These are phyloP conservation scores for Actinomucor elegans DNA, from an alignment of 371 early-diverging fungal genomes.

Conservation along the genomic window DNA sequence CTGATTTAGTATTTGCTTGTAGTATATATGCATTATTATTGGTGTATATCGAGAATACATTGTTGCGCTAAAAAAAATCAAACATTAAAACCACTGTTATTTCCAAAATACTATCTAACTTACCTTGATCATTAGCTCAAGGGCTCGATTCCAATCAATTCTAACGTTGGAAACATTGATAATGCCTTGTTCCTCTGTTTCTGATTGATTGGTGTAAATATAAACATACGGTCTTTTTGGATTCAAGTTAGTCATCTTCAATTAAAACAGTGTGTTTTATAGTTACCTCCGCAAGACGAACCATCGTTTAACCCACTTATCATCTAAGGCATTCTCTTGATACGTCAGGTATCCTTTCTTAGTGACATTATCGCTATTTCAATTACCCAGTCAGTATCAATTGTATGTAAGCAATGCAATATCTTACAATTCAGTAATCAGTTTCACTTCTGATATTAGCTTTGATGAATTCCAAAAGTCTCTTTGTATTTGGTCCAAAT, in stretches of 20 bases:
- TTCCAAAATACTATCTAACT: background rate
- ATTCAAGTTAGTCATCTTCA: constrained; percentile 3
- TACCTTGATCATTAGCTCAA: constrained; percentile 49
- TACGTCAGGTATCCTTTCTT: constrained; percentile 63
- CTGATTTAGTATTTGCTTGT: constrained; percentile 64
- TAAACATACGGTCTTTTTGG: constrained; percentile 71
- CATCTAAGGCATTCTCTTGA: constrained; percentile 59
- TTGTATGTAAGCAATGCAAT: no score
- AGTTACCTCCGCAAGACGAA: constrained; percentile 75
- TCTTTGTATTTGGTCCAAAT: constrained; percentile 30
- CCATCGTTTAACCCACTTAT: constrained; percentile 78
- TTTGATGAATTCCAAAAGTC: constrained; percentile 26
- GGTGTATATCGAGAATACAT: constrained; percentile 78
- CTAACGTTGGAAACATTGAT: constrained; percentile 70
- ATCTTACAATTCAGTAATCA: constrained; percentile 55
- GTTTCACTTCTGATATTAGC: constrained; percentile 57
- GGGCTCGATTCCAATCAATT: constrained; percentile 62
- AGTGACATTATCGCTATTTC: constrained; percentile 52
- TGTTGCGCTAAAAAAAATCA: constrained; percentile 50
- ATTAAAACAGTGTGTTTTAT: background rate
- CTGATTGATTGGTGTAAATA: constrained; percentile 63
- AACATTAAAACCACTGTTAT: background rate
- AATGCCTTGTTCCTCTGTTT: constrained; percentile 67
- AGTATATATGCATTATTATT: constrained; percentile 72
- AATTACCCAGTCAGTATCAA: no score